Conservation (phyloP, 139 green algal species). For the Auxenochlorella protothecoides region DNA sequence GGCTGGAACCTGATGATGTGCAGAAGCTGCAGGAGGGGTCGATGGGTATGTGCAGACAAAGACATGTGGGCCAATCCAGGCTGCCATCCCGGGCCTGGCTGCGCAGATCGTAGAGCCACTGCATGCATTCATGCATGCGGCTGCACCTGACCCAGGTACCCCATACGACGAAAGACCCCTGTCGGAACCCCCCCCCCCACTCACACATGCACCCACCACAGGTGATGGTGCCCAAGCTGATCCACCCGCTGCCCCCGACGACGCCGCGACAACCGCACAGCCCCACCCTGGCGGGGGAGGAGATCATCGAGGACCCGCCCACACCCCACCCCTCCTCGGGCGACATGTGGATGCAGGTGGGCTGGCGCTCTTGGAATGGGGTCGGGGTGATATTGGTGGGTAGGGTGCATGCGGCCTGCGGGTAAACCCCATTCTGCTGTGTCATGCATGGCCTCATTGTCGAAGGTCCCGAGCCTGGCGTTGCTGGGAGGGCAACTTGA, state of each 20-base stretch:
- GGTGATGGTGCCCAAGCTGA: slow-evolving; percentile 97
- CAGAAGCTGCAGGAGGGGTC: no score
- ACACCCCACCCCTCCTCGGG: slow-evolving; percentile 33
- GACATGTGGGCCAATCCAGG: no score
- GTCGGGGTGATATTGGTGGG: not conserved
- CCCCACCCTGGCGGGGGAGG: slow-evolving; percentile 5
- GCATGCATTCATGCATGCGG: no score
- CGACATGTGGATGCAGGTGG: slow-evolving; percentile 40
- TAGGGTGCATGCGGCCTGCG: not conserved
- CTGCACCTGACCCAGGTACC: no score
- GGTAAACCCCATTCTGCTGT: not conserved
- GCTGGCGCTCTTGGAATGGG: not conserved
- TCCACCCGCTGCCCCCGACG: slow-evolving; percentile 92
- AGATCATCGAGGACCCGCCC: slow-evolving; percentile 44
- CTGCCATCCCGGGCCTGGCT: no score
- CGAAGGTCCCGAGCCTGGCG: not conserved
- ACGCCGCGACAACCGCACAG: slow-evolving; percentile 50
- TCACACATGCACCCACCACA: not conserved
- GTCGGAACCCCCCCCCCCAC: no score
- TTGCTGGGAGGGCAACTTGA: not conserved
- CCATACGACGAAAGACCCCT: no score
- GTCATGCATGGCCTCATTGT: no score
- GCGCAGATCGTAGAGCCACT: no score
- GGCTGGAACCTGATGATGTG: no score
- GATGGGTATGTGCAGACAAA: no score